These are phyloP conservation scores for Scenedesmus sp. DNA, from an alignment of 163 green algal genomes.

Conservation along the genomic window DNA sequence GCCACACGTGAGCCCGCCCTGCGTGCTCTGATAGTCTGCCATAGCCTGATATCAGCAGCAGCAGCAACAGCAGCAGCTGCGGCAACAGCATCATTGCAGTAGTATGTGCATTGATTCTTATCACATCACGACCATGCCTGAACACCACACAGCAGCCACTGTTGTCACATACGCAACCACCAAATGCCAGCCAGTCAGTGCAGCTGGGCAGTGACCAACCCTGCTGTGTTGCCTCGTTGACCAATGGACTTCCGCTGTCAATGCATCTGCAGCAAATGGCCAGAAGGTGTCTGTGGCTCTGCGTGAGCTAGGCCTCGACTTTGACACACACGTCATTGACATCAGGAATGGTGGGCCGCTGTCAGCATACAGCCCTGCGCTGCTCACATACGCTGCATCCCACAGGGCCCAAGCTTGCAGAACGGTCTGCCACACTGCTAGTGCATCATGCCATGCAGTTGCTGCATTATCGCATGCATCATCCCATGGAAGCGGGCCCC, in stretches of 20 bases:
- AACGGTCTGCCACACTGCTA: not conserved
- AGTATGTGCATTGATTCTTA: not conserved
- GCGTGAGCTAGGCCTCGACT: constrained; percentile 54
- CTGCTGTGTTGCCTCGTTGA: not conserved
- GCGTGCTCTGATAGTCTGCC: not conserved
- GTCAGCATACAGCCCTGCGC: not conserved
- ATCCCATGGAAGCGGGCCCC: no score
- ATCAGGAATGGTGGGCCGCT: constrained; percentile 37
- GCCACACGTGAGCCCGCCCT: constrained; percentile 36
- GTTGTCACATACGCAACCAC: no score
- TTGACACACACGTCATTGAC: constrained; percentile 47
- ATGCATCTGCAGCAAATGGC: constrained; percentile 31
- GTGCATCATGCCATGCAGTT: not conserved
- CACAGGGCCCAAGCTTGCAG: not conserved
- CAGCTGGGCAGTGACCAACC: not conserved
- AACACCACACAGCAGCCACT: no score
- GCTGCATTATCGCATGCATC: no score
- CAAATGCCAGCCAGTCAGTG: not conserved
- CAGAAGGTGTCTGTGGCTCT: constrained; percentile 54
- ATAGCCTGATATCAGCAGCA: not conserved
- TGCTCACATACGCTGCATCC: not conserved
- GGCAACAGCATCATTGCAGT: not conserved
- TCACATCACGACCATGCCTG: no score
- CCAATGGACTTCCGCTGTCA: not conserved
- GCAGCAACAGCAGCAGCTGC: not conserved